These are phyloP conservation scores for Helminthosporium solani DNA, from an alignment of 2,329 filamentous ascomycete genomes.

Conservation along the genomic window DNA sequence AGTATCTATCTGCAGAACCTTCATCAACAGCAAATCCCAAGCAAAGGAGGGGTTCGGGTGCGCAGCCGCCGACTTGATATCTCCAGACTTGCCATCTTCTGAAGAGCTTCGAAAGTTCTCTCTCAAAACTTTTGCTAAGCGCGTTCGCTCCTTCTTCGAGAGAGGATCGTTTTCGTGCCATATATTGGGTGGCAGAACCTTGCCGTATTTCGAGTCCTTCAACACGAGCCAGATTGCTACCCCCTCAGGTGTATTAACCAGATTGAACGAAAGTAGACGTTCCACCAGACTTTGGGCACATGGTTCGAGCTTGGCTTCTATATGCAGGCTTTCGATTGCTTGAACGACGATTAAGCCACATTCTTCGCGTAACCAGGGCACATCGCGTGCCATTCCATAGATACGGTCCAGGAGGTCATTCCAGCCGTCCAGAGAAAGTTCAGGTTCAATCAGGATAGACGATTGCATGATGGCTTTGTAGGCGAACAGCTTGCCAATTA, in stretches of 20 bases:
- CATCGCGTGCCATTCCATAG: constrained; percentile 72
- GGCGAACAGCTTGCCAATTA: constrained; percentile 83
- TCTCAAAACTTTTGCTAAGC: constrained; percentile 75
- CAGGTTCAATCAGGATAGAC: constrained; percentile 63
- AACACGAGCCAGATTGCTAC: constrained; percentile 83
- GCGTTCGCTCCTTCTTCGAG: constrained; percentile 64
- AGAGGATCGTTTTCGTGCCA: constrained; percentile 77
- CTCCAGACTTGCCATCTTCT: constrained; percentile 47
- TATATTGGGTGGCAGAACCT: constrained; percentile 66
- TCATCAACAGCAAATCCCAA: constrained; percentile 75
- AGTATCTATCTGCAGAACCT: constrained; percentile 32
- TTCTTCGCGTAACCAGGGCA: constrained; percentile 85
- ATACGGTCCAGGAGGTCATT: constrained; percentile 69
- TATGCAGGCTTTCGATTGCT: constrained; percentile 59
- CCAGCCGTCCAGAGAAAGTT: constrained; percentile 60
- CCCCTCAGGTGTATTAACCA: constrained; percentile 82
- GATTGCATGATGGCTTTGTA: constrained; percentile 84
- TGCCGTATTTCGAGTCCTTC: constrained; percentile 58
- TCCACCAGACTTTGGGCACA: constrained; percentile 64
- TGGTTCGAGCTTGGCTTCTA: constrained; percentile 50
- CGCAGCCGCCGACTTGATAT: constrained; percentile 68
- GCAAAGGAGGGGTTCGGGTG: constrained; percentile 82
- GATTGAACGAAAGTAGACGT: constrained; percentile 62
- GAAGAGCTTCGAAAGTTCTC: constrained; percentile 63
- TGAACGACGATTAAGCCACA: constrained; percentile 81